Evolutionary conservation across 2,329 filamentous ascomycete species (phyloP), one percentile per base, ranked within the genome.

Genomic region (Blastomyces percursus): DNA sequence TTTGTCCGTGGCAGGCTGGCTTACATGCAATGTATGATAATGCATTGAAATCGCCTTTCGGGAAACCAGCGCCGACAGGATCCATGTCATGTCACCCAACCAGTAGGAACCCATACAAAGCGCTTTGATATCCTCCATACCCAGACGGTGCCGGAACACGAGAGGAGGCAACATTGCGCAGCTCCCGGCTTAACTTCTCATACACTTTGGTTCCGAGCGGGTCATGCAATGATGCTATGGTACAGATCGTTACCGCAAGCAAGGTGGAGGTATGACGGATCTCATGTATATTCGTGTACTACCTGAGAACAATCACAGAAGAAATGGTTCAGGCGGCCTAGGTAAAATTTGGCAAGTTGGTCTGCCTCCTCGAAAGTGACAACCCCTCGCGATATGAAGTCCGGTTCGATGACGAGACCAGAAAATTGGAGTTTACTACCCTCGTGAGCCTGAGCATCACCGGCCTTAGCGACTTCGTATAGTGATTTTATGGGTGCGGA

Each of bases 51-150:
- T 78, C 7, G 77, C 75, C 64, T 76, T 76, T 9, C 75, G 74
- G 11, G 76, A 73, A 11, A 74, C 75, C 65, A 76, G 74, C 2
- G 74, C 75, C n/a, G 75, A 76, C 2, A 77, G 65, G 62, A 76
- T 81, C 79, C 71, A 79, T 73, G 65, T 80, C 19, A 82, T 77
- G 67, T 84, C 80, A 27, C 79, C 79, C 9, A 84, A 75, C 81
- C 81, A 84, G 66, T 82, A 83, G 5, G 80, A 79, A 8, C 78
- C 81, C 52, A 83, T 80, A 64, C 81, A 82, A 57, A 84, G 70
- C 2, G 80, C 81, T 40, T 80, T 77, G 60, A 84, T 73, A 66
- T 80, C 78, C 64, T 83, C 80, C 61, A 79, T 70, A 48, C 79
- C 79, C 60, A 81, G 77, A 51, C 80, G 78, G 48, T 78, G 75